Base-by-base conservation (phyloP, 345 rosid species). In the Lumnitzera racemosa region DNA sequence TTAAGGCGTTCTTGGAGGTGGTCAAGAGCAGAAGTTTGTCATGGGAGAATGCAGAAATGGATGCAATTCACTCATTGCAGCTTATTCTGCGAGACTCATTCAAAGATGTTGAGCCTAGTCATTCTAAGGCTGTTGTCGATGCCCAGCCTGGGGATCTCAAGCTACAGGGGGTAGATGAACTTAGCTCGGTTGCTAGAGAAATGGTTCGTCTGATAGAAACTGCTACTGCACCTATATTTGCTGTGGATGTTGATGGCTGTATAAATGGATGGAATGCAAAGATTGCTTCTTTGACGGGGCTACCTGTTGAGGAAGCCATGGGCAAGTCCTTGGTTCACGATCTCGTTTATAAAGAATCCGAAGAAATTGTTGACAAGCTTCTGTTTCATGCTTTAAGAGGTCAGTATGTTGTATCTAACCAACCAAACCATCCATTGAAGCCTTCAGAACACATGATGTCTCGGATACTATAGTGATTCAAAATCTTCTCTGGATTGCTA, bases 201-300 rank as follows among this genome's bases (percentile, higher is more conserved):
- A 95, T 95, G 97, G 99, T 95, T 65, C 89, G 97, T 72, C 75
- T 95, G 64, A 95, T 95, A 51, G 97, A 95, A 72, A 90, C 97
- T 8, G 97, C 99, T 24, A 86, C 97, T 49, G 97, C 88, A 67
- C 99, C 97, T 29, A 90, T 95, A 78, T 95, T 95, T n/a, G 96
- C 96, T 23, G 94, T 90, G 20, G 99, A 90, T 64, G 80, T 70
- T 51, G 76, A 84, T 60, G 95, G 97, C n/a, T 41, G 74, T 62
- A 76, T 95, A 63, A 95, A 90, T 74, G 95, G 99, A 36, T 95
- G 97, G 99, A 95, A 95, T 63, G 96, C 85, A 15, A 95, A 90
- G 79, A 87, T 81, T 47, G 92, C 96, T 4, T 97, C 90, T 64
- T 69, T 95, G 73, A 88, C 97, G 0, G 94, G 96, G 59, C 86